Conservation (phyloP, 305 asterid genomes). For the Fraxinus xanthoxyloides region DNA sequence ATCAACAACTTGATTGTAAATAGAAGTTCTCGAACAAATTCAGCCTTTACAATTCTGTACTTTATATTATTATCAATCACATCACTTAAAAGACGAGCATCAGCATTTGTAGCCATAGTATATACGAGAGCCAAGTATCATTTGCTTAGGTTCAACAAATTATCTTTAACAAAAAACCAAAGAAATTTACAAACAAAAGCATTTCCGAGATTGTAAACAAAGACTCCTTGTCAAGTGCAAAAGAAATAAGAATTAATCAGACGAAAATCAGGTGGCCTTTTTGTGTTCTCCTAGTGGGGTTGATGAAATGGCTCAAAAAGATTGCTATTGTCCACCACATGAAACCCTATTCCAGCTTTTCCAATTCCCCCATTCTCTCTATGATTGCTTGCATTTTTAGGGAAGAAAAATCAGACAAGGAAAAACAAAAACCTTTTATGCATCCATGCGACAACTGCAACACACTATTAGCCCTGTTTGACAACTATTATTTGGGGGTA, state of each 20-base stretch:
- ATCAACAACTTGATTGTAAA: background rate
- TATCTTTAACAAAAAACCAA: background rate
- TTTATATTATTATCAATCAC: background rate
- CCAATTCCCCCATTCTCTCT: constrained; percentile 94
- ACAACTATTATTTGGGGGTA: too few relatives aligned
- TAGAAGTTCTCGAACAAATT: background rate
- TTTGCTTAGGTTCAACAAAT: background rate
- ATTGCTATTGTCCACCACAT: background rate
- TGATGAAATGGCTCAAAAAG: background rate
- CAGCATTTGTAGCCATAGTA: background rate
- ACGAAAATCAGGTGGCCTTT: background rate
- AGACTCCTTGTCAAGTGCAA: background rate
- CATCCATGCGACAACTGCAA: background rate
- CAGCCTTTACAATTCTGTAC: background rate
- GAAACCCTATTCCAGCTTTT: constrained; percentile 59
- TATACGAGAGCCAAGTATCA: background rate
- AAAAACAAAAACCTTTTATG: background rate
- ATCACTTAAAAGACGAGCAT: background rate
- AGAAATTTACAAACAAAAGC: background rate
- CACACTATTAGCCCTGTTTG: too few relatives aligned
- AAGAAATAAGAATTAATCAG: background rate
- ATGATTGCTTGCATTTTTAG: constrained; percentile 60
- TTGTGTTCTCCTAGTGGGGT: background rate
- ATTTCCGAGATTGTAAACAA: background rate
- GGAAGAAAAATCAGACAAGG: background rate